A percentile compares a stretch with the other conserved stretches of the same genome.
Evolutionary conservation across 176 grass and related monocot species (phyloP).

Genomic region (Rhynchospora breviuscula): DNA sequence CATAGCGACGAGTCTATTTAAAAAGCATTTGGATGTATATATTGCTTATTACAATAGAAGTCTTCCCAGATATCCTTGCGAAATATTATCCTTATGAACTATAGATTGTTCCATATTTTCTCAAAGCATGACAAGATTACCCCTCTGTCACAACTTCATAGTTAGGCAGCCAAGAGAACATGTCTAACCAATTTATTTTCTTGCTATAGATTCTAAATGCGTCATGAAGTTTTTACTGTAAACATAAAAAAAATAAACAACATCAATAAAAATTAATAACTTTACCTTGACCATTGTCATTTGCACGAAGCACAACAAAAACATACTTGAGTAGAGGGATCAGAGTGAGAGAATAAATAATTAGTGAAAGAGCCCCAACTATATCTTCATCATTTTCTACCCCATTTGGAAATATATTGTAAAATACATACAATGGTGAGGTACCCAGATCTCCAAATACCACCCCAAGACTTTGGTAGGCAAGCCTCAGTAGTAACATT

Average conservation of each 20-base stretch:
- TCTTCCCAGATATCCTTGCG: not conserved
- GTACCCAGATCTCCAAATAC: slow-evolving; percentile 99
- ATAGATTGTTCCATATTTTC: not conserved
- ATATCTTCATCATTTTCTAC: slow-evolving; percentile 71
- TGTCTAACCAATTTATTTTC: not conserved
- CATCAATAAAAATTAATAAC: slow-evolving; percentile 13
- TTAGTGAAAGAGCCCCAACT: slow-evolving; percentile 95
- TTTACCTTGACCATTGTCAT: slow-evolving; percentile 91
- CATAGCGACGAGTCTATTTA: not conserved
- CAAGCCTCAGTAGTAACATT: slow-evolving; percentile 54
- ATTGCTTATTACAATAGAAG: too few species aligned
- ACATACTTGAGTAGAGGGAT: slow-evolving; percentile 95
- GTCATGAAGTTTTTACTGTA: not conserved
- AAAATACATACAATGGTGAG: slow-evolving; percentile 90
- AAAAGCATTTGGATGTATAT: too few species aligned
- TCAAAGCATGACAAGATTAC: not conserved
- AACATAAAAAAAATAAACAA: slow-evolving; percentile 18
- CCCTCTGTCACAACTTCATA: not conserved
- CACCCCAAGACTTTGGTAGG: slow-evolving; percentile 95
- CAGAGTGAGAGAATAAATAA: slow-evolving; percentile 95
- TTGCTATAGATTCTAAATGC: not conserved
- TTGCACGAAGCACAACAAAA: slow-evolving; percentile 83
- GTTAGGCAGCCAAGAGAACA: not conserved
- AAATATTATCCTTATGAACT: not conserved
- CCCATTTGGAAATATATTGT: slow-evolving; percentile 78